Percentiles rank a stretch among this genome's conserved stretches.
phyloP scores from a whole-genome alignment of 108 stramenopile species.

The Cyclotella atomus region DNA sequence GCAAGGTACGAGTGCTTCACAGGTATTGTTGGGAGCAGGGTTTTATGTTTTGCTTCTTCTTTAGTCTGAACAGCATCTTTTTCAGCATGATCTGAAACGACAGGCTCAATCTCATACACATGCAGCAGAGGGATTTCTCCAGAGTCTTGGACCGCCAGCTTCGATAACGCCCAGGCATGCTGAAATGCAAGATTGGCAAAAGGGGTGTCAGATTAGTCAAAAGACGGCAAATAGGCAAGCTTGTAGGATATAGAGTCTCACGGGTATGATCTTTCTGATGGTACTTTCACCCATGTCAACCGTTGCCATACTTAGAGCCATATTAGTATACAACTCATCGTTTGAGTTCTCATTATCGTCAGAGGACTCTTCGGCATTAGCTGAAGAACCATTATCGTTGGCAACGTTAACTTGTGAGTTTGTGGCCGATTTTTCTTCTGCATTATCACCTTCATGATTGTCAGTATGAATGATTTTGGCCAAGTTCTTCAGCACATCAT shows the following conservation, averaged over 20 bases:
- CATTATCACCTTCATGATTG: slow-evolving; percentile 25
- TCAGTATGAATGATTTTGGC: slow-evolving; percentile 69
- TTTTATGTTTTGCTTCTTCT: slow-evolving; percentile 14
- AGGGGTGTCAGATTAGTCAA: neutral
- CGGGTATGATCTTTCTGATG: slow-evolving; percentile 83
- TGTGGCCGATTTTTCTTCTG: slow-evolving; percentile 16
- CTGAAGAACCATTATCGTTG: slow-evolving; percentile 30
- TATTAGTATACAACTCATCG: slow-evolving; percentile 43
- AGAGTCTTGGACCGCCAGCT: slow-evolving; percentile 75
- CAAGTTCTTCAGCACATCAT: slow-evolving; percentile 74
- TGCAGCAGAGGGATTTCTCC: slow-evolving; percentile 80
- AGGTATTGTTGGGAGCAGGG: slow-evolving; percentile 10
- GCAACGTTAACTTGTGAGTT: slow-evolving; percentile 3
- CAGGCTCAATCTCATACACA: slow-evolving; percentile 80
- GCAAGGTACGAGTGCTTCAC: slow-evolving; percentile 76
- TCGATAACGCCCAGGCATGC: slow-evolving; percentile 79
- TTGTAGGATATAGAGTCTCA: slow-evolving; percentile 28
- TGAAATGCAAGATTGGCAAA: slow-evolving; percentile 13
- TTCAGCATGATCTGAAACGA: slow-evolving; percentile 7
- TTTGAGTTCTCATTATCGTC: slow-evolving; percentile 27
- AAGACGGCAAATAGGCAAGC: neutral
- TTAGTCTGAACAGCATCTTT: slow-evolving; percentile 7
- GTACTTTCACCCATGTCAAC: slow-evolving; percentile 86
- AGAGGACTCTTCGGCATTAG: slow-evolving; percentile 14
- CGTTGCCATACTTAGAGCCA: slow-evolving; percentile 76